Evolutionary conservation across 805 yeast species (phyloP).

Genomic region (Yarrowia sp.): DNA sequence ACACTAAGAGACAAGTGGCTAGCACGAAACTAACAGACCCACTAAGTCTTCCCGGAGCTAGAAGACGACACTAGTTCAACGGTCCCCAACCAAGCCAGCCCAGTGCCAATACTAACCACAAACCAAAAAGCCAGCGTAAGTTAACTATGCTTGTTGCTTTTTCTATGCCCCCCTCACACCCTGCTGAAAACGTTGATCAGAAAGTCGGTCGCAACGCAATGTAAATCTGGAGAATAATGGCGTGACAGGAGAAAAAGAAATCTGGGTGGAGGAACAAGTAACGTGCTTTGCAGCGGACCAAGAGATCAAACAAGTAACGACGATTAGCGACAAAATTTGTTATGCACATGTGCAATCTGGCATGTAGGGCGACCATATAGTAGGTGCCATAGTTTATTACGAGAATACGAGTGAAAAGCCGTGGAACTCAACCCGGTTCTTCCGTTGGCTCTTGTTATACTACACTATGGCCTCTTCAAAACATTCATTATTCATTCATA

Average conservation of each 20-base stretch:
- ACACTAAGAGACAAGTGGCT: background rate
- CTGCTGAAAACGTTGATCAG: conserved; percentile 17
- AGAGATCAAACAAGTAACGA: conserved; percentile 3
- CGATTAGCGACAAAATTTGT: background rate
- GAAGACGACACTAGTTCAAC: background rate
- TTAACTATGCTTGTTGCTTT: background rate
- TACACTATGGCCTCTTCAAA: background rate
- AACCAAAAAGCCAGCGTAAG: background rate
- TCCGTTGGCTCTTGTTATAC: no score
- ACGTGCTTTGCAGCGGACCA: background rate
- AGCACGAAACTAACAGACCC: background rate
- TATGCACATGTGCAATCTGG: background rate
- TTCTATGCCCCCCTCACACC: conserved; percentile 14
- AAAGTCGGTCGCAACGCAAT: conserved; percentile 4
- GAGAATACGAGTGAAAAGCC: no score
- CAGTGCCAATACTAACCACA: background rate
- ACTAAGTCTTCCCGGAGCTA: background rate
- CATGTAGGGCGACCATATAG: background rate
- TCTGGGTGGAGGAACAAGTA: background rate
- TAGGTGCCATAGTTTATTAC: background rate
- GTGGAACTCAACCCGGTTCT: no score
- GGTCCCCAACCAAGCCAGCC: background rate
- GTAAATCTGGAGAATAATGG: conserved; percentile 19
- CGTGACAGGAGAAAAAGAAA: conserved; percentile 18
- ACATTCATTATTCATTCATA: conserved; percentile 25